Conservation (phyloP, 2,329 filamentous ascomycete genomes). For the Neocatenulostroma microsporum region DNA sequence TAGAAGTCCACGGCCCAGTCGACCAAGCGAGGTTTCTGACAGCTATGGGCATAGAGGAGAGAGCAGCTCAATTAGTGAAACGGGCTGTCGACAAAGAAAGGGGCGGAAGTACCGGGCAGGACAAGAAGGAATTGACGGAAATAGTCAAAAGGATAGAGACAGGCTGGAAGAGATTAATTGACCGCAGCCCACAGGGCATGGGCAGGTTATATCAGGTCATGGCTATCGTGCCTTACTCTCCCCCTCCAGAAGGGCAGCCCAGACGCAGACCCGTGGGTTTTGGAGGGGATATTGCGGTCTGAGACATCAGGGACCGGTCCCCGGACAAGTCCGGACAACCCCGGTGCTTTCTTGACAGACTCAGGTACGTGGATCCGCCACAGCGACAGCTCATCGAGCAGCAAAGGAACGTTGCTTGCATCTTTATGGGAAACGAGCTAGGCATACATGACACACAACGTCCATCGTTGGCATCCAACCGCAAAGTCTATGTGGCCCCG, state of each 20-base stretch:
- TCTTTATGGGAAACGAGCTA: no score
- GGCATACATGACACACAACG: no score
- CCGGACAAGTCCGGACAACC: no score
- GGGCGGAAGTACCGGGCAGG: constrained; percentile 11
- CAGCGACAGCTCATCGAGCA: no score
- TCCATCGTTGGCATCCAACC: no score
- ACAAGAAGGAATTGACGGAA: constrained; percentile 37
- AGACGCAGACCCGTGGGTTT: constrained; percentile 79
- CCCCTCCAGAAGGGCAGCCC: constrained; percentile 54
- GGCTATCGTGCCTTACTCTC: constrained; percentile 64
- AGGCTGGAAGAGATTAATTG: constrained; percentile 76
- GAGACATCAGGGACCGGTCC: no score
- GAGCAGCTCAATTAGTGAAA: constrained; percentile 60
- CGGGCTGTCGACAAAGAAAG: constrained; percentile 30
- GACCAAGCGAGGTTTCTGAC: constrained; percentile 74
- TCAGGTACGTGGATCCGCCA: no score
- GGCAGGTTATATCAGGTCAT: constrained; percentile 90
- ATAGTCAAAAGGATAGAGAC: constrained; percentile 57
- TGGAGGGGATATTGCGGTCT: constrained; percentile 67
- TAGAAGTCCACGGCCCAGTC: constrained; percentile 89
- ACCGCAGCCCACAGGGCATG: constrained; percentile 77
- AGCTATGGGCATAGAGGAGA: constrained; percentile 73
- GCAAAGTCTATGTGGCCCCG: no score
- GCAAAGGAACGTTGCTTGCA: no score
- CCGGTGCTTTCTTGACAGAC: no score